A percentile compares a stretch with the other conserved stretches of the same genome.
phyloP scores from a whole-genome alignment of 2,329 filamentous ascomycete species.

The Colletotrichum echinochloae region DNA sequence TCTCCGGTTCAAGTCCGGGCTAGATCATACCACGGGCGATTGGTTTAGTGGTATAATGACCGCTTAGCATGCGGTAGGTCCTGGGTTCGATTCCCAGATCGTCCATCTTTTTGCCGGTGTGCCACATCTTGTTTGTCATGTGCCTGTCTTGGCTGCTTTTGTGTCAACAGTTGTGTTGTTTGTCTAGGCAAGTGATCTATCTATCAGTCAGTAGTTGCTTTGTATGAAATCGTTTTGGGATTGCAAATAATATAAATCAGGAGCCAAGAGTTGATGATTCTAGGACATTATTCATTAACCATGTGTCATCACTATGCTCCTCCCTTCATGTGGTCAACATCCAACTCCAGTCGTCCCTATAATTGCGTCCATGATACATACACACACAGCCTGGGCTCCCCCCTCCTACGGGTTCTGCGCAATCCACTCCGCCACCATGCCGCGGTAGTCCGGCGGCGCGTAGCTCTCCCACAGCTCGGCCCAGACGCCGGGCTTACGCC shows the following conservation, averaged over 20 bases:
- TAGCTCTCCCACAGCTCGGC: conserved; percentile 59
- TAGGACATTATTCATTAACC: too few species aligned
- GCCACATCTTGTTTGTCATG: not conserved
- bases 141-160: too few species aligned
- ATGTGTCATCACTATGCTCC: too few species aligned
- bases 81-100: conserved; percentile 20
- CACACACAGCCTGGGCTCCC: not conserved
- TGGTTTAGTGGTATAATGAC: conserved; percentile 24
- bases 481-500: conserved; percentile 52
- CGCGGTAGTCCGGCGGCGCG: conserved; percentile 58
- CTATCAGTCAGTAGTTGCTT: too few species aligned
- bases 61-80: conserved; percentile 24
- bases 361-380: not conserved
- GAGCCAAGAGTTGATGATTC: too few species aligned
- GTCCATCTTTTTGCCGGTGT: not conserved
- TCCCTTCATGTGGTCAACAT: not conserved
- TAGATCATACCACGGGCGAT: conserved; percentile 25
- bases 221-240: too few species aligned
- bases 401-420: conserved; percentile 21
- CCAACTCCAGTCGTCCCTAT: not conserved
- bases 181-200: too few species aligned
- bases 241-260: too few species aligned
- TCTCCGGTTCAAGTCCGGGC: conserved; percentile 41
- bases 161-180: too few species aligned
- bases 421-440: conserved; percentile 58